Base-by-base conservation (phyloP, 805 yeast genomes). In the Candida loeiensis region DNA sequence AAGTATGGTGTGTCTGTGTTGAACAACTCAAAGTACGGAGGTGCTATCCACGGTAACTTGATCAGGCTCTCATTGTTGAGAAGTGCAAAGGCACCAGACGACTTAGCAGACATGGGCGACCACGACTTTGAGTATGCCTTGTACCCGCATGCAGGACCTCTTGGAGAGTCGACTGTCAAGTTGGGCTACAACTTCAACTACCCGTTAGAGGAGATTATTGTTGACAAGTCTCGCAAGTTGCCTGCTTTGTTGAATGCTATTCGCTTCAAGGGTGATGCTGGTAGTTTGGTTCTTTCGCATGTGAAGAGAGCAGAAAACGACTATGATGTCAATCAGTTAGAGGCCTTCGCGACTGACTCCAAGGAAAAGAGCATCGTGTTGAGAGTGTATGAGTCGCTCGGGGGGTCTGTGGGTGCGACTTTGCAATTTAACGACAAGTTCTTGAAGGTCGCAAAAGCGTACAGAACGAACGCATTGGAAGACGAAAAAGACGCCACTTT, bases 31-130 rank as follows among this genome's bases (percentile, higher is more conserved):
- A 91, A 91, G 61, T 91, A 88, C 56, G 99, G 99, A 6, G 95
- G 88, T 50, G 75, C 95, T 1, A 82, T 90, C 14, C 96, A 88
- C 54, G 99, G 99, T n/a, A 88, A 88, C 50, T 62, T 80, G 56
- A 85, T 91, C 80, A 79, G 96, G 35, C 69, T 93, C 36, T 86
- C 96, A 1, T 66, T 93, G 45, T 66, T 91, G 54, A 80, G 99
- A 56, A 79, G 96, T 11, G 89, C 99, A 21, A 91, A 93, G 63
- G 85, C 88, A 15, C 99, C 99, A 0, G 99, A 91, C 72, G 90
- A 82, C 6, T 73, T 79, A 56, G 97, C 98, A 6, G 99, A 91
- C 59, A 88, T 93, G 85, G 98, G 96, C 2, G 56, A 65, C 14
- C 99, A 91, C 61, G 69, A 68, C 42, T 85, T 93, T 66, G 79